phyloP scores from a whole-genome alignment of 2,329 filamentous ascomycete species.

The Gnomoniopsis sp. region DNA sequence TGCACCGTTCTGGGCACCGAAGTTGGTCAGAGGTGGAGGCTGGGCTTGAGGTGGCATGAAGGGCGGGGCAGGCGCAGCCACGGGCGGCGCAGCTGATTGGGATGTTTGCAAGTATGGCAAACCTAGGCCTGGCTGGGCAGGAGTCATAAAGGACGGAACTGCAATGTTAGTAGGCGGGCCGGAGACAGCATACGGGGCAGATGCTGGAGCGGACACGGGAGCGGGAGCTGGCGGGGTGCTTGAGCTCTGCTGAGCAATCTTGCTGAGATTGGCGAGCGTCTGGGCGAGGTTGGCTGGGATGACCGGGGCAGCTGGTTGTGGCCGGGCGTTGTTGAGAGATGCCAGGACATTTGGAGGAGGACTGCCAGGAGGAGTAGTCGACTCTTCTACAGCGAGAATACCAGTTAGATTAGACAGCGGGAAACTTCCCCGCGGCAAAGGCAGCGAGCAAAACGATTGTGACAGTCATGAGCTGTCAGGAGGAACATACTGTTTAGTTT shows the following conservation, averaged over 20 bases:
- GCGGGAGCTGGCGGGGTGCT: slow-evolving; percentile 36
- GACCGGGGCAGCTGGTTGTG: slow-evolving; percentile 38
- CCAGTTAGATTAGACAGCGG: slow-evolving; percentile 35
- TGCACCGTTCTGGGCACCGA: slow-evolving; percentile 23
- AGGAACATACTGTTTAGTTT: slow-evolving; percentile 54
- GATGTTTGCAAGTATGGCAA: slow-evolving; percentile 32
- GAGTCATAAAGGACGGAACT: slow-evolving; percentile 20
- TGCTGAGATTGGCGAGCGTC: slow-evolving; percentile 74
- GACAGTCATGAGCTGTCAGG: slow-evolving; percentile 3
- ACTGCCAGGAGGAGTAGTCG: slow-evolving; percentile 69
- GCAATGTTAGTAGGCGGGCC: slow-evolving; percentile 25
- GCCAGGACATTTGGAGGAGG: slow-evolving; percentile 46
- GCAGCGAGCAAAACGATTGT: no score
- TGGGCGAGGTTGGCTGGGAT: slow-evolving; percentile 63
- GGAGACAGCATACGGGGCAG: slow-evolving; percentile 27
- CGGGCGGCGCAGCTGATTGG: slow-evolving; percentile 49
- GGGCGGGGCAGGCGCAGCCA: slow-evolving; percentile 49
- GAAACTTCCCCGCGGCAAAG: no score
- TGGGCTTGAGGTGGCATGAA: slow-evolving; percentile 32
- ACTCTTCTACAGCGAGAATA: slow-evolving; percentile 50
- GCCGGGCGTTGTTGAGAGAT: slow-evolving; percentile 30
- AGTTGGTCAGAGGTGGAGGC: slow-evolving; percentile 27
- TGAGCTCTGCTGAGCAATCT: slow-evolving; percentile 73
- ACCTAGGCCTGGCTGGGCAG: slow-evolving; percentile 20
- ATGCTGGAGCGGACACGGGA: slow-evolving; percentile 26